phyloP scores from a whole-genome alignment of 192 early-diverging fungal genomes.

The Ramicandelaber brevisporus region DNA sequence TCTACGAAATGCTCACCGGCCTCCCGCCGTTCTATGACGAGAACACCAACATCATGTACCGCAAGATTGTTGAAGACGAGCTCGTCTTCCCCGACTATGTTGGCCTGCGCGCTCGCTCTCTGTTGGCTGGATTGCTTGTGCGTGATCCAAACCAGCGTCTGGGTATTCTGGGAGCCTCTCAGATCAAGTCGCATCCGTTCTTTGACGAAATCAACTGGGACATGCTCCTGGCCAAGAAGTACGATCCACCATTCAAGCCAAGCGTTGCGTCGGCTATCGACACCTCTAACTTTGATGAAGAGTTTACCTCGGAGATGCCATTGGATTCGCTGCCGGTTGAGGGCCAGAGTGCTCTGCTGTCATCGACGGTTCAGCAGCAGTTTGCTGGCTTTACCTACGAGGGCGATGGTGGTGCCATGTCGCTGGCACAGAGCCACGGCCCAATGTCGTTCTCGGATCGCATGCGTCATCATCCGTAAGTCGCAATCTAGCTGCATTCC shows the following conservation, averaged over 20 bases:
- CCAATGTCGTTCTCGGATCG: no score
- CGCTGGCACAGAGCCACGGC: slow-evolving; percentile 17
- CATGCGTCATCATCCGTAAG: no score
- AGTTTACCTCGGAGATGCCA: slow-evolving; percentile 86
- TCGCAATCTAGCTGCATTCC: no score
- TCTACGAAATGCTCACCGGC: slow-evolving; percentile 78
- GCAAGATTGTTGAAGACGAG: slow-evolving; percentile 80
- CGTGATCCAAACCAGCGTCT: slow-evolving; percentile 58
- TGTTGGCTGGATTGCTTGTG: slow-evolving; percentile 45
- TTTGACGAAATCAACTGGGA: slow-evolving; percentile 82
- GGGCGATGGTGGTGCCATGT: slow-evolving; percentile 43
- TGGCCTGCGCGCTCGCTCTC: slow-evolving; percentile 27
- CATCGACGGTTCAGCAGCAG: slow-evolving; percentile 77
- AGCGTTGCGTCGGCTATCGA: slow-evolving; percentile 68
- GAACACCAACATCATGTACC: slow-evolving; percentile 85
- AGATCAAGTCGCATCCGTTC: slow-evolving; percentile 87
- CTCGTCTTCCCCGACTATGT: slow-evolving; percentile 57
- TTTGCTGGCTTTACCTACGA: slow-evolving; percentile 89
- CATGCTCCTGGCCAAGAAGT: slow-evolving; percentile 66
- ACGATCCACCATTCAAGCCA: slow-evolving; percentile 82
- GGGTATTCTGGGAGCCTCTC: slow-evolving; percentile 63
- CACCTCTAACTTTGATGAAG: slow-evolving; percentile 95
- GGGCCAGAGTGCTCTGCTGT: slow-evolving; percentile 55
- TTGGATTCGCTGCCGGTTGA: slow-evolving; percentile 67
- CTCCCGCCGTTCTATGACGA: slow-evolving; percentile 86